These are phyloP conservation scores for Amphibolis antarctica DNA, from an alignment of 106 monocot species.

Conservation along the genomic window DNA sequence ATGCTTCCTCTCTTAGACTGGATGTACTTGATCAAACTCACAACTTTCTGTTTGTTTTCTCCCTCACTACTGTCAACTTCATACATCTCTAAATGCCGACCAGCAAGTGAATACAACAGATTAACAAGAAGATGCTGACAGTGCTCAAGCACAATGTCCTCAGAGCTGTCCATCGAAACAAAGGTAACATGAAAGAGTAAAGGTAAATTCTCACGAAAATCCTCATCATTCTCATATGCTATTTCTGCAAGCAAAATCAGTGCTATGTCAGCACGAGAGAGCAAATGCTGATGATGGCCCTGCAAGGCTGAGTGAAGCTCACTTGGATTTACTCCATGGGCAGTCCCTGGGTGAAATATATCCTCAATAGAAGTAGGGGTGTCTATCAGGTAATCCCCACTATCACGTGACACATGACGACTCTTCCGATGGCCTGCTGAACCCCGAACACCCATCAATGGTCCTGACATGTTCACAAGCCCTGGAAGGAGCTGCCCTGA, in stretches of 20 bases:
- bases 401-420: constrained; percentile 94
- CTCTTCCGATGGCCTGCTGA: constrained; percentile 79
- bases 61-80: constrained; percentile 71
- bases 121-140: constrained; percentile 94
- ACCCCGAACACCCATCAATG: constrained; percentile 74
- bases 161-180: constrained; percentile 98
- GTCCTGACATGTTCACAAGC: constrained; percentile 94
- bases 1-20: constrained; percentile 87
- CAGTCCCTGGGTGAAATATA: constrained; percentile 39
- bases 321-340: constrained; percentile 59
- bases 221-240: constrained; percentile 99
- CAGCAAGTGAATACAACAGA: constrained; percentile 91
- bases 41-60: constrained; percentile 87
- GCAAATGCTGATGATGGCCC: constrained; percentile 70
- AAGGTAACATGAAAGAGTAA: constrained; percentile 89
- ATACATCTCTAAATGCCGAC: constrained; percentile 84
- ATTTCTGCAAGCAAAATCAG: constrained; percentile 93
- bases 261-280: constrained; percentile 91
- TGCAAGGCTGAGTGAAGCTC: constrained; percentile 84
- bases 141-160: constrained; percentile 95
- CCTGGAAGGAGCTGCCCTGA: constrained; percentile 90
- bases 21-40: constrained; percentile 90
- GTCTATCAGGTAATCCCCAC: constrained; percentile 67
- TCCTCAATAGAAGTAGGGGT: constrained; percentile 84
- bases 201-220: constrained; percentile 93